Base-by-base conservation (phyloP, 2,329 filamentous ascomycete genomes). In the Cadophora malorum region DNA sequence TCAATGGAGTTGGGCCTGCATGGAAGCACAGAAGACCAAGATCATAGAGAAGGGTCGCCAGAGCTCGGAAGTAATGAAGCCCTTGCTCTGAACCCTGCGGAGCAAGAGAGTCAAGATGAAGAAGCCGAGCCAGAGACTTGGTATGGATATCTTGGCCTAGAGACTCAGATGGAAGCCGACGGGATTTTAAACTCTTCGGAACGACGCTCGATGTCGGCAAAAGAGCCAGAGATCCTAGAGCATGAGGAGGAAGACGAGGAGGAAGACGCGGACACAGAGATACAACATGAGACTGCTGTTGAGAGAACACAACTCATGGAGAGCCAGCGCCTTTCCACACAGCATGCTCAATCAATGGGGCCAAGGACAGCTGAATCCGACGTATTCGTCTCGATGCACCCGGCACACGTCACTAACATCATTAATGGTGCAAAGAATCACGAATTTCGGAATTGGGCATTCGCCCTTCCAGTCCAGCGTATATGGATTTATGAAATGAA, bases 401-500 rank as follows among this genome's bases (percentile, higher is more conserved):
- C 81, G 0, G 74, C 82, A 8, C 80, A 83, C 1, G 80, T 88
- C n/a, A 74, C 79, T 7, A 76, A 81, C 14, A 85, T 91, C 41
- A 72, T 84, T 10, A 76, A 80, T 10, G 83, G 86, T 1, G 79
- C 77, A 2, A 84, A 85, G 65, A 81, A 86, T 65, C 83, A 89
- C 73, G 81, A 90, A 63, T 85, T 86, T 67, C 81, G 88, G 53
- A 78, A 79, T 19, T 89, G 86, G 79, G 83, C 81, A 60, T 82
- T 91, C 25, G 86, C 87, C 1, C 74, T 79, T 3, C 80, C 82
- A 19, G 85, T 89, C 5, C 80, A 78, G 21, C 86, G 88, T n/a
- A 81, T 90, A 72, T 91, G 89, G 89, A 80, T 91, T 19, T 88
- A 89, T 71, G 81, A 82, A 19, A 86, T 80, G 19, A 78, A 74